Evolutionary conservation across 1,284 basidiomycete species (phyloP).

Genomic region (Tilletia caries): DNA sequence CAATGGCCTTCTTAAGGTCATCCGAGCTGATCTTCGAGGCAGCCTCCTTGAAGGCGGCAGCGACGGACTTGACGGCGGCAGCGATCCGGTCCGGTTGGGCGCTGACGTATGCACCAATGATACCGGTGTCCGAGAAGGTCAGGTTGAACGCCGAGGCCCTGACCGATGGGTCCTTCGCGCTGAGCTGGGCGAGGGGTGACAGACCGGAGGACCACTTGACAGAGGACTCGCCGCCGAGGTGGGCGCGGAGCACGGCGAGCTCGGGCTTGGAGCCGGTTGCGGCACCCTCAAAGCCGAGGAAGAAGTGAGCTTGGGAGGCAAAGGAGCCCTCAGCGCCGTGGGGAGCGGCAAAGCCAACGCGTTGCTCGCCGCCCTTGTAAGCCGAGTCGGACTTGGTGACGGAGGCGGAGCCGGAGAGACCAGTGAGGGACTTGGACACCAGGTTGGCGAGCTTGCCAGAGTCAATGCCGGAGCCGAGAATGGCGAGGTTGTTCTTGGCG

Average conservation of each 20-base stretch:
- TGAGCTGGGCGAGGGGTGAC: slow-evolving; percentile 39
- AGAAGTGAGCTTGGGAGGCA: slow-evolving; percentile 44
- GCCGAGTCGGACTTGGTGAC: slow-evolving; percentile 32
- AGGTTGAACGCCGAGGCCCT: slow-evolving; percentile 48
- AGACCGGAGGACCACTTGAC: slow-evolving; percentile 51
- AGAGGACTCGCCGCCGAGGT: slow-evolving; percentile 45
- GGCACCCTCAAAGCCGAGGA: slow-evolving; percentile 49
- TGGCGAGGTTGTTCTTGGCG: slow-evolving; percentile 50
- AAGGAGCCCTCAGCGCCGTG: slow-evolving; percentile 41
- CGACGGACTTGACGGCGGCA: slow-evolving; percentile 35
- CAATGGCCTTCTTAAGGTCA: slow-evolving; percentile 42
- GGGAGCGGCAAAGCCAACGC: slow-evolving; percentile 39
- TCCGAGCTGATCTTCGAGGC: slow-evolving; percentile 34
- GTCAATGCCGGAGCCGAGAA: slow-evolving; percentile 48
- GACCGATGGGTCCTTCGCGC: slow-evolving; percentile 30
- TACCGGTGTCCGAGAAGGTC: slow-evolving; percentile 42
- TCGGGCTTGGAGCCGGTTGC: slow-evolving; percentile 32
- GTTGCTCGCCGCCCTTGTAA: slow-evolving; percentile 52
- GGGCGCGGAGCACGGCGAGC: slow-evolving; percentile 46
- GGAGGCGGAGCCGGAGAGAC: slow-evolving; percentile 28
- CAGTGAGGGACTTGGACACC: slow-evolving; percentile 37
- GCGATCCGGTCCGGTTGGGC: slow-evolving; percentile 37
- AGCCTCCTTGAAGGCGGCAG: slow-evolving; percentile 42
- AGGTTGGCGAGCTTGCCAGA: slow-evolving; percentile 35
- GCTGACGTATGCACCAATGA: slow-evolving; percentile 47